Evolutionary conservation across 2,329 filamentous ascomycete genomes (phyloP).

Genomic region (Calcarisporium arbuscula): DNA sequence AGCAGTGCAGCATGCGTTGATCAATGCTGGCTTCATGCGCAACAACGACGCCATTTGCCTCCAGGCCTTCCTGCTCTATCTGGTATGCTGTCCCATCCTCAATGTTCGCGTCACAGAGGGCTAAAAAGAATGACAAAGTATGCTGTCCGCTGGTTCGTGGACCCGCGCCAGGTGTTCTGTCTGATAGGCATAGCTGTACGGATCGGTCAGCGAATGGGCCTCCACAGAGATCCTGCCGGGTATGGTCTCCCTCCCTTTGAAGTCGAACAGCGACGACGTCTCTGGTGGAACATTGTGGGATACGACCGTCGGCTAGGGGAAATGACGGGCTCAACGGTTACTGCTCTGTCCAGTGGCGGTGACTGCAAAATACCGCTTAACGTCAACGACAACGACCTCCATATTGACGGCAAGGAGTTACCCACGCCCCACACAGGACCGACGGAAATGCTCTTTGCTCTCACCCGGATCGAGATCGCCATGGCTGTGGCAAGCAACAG

Average conservation of each 20-base stretch:
- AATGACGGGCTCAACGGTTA: conserved; percentile 53
- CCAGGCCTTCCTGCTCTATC: conserved; percentile 61
- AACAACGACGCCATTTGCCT: conserved; percentile 58
- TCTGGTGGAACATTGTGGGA: conserved; percentile 67
- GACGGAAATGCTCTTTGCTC: conserved; percentile 55
- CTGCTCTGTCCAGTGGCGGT: conserved; percentile 45
- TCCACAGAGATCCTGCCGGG: conserved; percentile 57
- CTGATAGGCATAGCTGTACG: conserved; percentile 60
- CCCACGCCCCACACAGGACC: conserved; percentile 42
- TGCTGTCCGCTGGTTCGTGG: conserved; percentile 49
- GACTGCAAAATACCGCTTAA: conserved; percentile 55
- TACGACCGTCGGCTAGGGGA: conserved; percentile 66
- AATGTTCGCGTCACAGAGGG: not conserved
- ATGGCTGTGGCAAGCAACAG: conserved; percentile 45
- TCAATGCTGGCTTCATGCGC: conserved; percentile 61
- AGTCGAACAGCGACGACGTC: conserved; percentile 61
- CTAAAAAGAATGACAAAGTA: conserved; percentile 19
- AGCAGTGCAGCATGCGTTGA: conserved; percentile 57
- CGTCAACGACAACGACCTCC: conserved; percentile 55
- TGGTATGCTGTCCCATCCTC: conserved; percentile 38
- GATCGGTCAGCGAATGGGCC: conserved; percentile 60
- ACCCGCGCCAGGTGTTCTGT: conserved; percentile 43
- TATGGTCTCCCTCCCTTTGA: conserved; percentile 52
- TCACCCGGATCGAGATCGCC: conserved; percentile 51
- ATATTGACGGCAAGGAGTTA: conserved; percentile 48